Percentiles rank a stretch among this genome's conserved stretches.
Conservation (phyloP, 495 filamentous ascomycete species). For the Aspergillus incahuasiensis region DNA sequence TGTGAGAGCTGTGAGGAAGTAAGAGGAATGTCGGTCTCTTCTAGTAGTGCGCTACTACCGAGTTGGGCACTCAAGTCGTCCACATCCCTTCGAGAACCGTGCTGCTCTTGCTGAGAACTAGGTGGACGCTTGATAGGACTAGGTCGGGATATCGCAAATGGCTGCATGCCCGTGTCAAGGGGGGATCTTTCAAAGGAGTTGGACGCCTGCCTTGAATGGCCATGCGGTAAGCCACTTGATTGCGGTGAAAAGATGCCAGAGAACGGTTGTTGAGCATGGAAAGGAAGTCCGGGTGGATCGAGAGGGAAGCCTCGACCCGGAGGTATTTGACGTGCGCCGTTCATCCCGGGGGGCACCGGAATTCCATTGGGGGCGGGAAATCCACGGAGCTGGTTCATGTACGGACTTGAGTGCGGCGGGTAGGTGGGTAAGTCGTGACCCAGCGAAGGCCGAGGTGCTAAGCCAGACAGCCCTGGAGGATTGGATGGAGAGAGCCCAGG, state of each 20-base stretch:
- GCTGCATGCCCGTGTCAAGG: slow-evolving; percentile 37
- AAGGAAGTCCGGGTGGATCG: slow-evolving; percentile 39
- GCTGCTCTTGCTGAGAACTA: slow-evolving; percentile 63
- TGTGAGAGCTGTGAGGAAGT: slow-evolving; percentile 34
- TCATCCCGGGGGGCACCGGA: slow-evolving; percentile 55
- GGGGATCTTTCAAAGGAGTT: slow-evolving; percentile 52
- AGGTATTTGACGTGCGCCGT: slow-evolving; percentile 53
- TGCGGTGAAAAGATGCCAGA: slow-evolving; percentile 31
- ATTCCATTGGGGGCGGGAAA: slow-evolving; percentile 56
- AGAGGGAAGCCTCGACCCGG: slow-evolving; percentile 61
- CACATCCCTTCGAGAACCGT: slow-evolving; percentile 45
- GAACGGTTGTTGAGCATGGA: slow-evolving; percentile 33
- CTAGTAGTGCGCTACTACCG: slow-evolving; percentile 91
- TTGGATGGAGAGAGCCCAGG: slow-evolving; percentile 48
- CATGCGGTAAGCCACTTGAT: slow-evolving; percentile 35
- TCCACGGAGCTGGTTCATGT: slow-evolving; percentile 46
- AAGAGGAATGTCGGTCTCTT: slow-evolving; percentile 62
- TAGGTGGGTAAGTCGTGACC: slow-evolving; percentile 54
- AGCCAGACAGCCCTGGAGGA: slow-evolving; percentile 55
- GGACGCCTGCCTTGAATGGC: slow-evolving; percentile 59
- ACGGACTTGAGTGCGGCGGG: slow-evolving; percentile 41
- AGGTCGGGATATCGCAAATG: slow-evolving; percentile 70
- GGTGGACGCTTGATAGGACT: slow-evolving; percentile 84
- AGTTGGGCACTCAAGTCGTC: slow-evolving; percentile 78
- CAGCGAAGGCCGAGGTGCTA: slow-evolving; percentile 32